Base-by-base conservation (phyloP, 2,329 filamentous ascomycete genomes). In the Biscogniauxia marginata region DNA sequence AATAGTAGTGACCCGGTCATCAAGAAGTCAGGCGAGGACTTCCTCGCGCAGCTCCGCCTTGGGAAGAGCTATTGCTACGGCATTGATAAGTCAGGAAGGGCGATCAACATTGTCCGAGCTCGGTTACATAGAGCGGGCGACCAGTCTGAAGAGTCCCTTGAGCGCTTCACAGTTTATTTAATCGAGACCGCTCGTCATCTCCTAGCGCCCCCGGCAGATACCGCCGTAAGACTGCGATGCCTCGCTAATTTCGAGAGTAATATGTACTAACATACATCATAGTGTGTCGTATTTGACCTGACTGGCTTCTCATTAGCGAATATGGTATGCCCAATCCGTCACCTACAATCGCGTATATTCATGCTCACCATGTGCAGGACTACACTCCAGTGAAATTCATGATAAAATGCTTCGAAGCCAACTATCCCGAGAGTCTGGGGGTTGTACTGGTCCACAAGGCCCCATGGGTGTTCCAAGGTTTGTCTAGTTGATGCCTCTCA, bases 391-490 rank as follows among this genome's bases (percentile, higher is more conserved):
- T 99, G 55, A 99, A 96, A 70, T 99, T 98, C 76, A 97, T 99
- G 89, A 97, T 99, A 74, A 96, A 96, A 74, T 96, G 93, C 73
- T 99, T 99, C 70, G 95, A 99, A 77, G 95, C 95, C 58, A 98
- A 99, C 72, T 99, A 98, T 67, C 95, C 95, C 0, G 95, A 99
- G 73, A 93, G 86, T 49, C 81, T 99, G 1, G 95, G 93, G 23
- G 83, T 89, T 2, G 91, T 98, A 2, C 83, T 98, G 47, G 91
- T 99, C 39, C 95, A 99, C 79, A 96, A 96, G 73, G 87, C 95
- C 0, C 95, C 95, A 3, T 99, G 95, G 95, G 79, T 99, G 47
- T 99, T 99, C 77, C 93, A 96, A 79, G 88, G 90, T 88, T 74
- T 54, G 79, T 74, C 20, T n/a, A 24, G 25, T 9, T 70, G 67